phyloP scores from a whole-genome alignment of 176 grass and related monocot species.

The Juncus inflexus region DNA sequence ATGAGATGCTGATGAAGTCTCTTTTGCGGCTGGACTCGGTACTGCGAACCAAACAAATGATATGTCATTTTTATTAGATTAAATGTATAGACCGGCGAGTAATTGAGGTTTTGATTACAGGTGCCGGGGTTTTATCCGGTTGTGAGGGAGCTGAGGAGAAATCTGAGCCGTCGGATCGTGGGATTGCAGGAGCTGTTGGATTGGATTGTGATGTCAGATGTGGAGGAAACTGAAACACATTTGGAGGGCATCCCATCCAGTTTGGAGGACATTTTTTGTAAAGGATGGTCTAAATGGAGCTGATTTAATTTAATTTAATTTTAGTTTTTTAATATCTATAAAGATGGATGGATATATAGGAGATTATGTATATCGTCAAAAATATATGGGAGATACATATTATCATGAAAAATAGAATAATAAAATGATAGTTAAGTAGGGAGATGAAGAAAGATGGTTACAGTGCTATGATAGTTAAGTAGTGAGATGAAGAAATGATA shows the following conservation, averaged over 20 bases:
- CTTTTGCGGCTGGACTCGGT: slow-evolving; percentile 76
- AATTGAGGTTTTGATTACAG: slow-evolving; percentile 1
- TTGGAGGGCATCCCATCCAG: slow-evolving; percentile 51
- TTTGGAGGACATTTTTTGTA: slow-evolving; percentile 31
- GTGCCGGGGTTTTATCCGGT: slow-evolving; percentile 67
- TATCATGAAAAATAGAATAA: too few relatives aligned
- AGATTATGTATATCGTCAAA: too few relatives aligned
- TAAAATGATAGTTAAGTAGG: too few relatives aligned
- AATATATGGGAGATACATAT: too few relatives aligned
- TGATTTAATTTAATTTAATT: too few relatives aligned
- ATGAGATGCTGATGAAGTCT: slow-evolving; percentile 73
- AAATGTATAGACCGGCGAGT: not conserved
- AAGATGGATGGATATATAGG: too few relatives aligned
- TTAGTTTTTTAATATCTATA: too few relatives aligned
- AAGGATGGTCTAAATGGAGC: too few relatives aligned
- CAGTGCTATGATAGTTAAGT: too few relatives aligned
- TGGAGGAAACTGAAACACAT: slow-evolving; percentile 28
- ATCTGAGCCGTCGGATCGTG: slow-evolving; percentile 64
- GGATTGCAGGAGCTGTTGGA: slow-evolving; percentile 80
- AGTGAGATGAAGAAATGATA: too few relatives aligned
- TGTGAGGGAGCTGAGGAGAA: slow-evolving; percentile 63
- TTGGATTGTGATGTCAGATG: slow-evolving; percentile 32
- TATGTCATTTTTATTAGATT: slow-evolving; percentile 6
- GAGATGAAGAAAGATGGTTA: too few relatives aligned
- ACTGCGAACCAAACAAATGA: not conserved